Percentiles rank a stretch among this genome's conserved stretches.
Evolutionary conservation across 2,329 filamentous ascomycete species (phyloP).

Genomic region (Lasiodiplodia theobromae): DNA sequence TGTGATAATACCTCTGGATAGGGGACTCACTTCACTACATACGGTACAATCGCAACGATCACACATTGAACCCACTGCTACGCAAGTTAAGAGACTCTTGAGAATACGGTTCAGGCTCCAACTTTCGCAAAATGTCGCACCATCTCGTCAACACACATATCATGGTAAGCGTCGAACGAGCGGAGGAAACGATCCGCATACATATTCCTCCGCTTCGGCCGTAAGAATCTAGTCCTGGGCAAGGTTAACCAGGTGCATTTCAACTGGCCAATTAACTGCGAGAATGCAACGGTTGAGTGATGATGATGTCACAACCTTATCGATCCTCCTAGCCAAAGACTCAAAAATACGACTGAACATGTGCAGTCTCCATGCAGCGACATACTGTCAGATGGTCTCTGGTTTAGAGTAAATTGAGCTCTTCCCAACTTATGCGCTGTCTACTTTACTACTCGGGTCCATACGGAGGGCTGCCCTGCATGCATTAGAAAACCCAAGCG

Average conservation of each 20-base stretch:
- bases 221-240: neutral
- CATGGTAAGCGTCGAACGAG: no score
- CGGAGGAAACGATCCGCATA: conserved; percentile 14
- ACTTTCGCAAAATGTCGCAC: neutral
- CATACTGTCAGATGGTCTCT: neutral
- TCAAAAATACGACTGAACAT: neutral
- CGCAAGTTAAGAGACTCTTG: neutral
- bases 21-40: neutral
- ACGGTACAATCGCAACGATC: neutral
- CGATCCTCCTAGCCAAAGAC: conserved; percentile 1
- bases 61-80: neutral
- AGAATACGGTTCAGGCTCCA: neutral
- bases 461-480: neutral
- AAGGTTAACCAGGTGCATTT: neutral
- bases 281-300: neutral
- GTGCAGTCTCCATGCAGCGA: neutral
- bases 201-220: conserved; percentile 16
- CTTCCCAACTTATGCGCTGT: neutral
- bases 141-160: neutral
- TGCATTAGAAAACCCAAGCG: neutral
- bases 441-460: neutral
- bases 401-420: neutral
- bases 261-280: neutral
- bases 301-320: conserved; percentile 15
- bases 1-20: neutral